Evolutionary conservation across 768 basidiomycete genomes (phyloP).

Genomic region (Mycena albidolilacea): DNA sequence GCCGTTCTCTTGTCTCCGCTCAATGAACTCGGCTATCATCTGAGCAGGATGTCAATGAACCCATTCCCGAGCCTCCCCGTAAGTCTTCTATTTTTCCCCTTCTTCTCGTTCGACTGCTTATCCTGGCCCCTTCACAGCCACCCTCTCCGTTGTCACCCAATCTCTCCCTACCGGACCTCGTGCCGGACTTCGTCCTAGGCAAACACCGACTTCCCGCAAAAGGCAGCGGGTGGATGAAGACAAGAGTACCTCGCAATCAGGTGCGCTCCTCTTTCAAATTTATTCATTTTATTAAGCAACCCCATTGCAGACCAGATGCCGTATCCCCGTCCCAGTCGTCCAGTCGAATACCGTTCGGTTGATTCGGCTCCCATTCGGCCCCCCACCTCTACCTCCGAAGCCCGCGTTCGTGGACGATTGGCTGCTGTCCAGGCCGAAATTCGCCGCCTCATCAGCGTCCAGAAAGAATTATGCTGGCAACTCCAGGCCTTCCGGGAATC

Average conservation of each 20-base stretch:
- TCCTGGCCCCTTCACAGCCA: no score
- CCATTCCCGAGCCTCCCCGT: no score
- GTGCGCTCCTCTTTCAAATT: background rate
- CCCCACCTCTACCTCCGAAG: background rate
- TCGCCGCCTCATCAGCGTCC: background rate
- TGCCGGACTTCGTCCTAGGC: background rate
- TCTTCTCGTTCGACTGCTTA: no score
- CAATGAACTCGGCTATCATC: no score
- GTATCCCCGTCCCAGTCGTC: background rate
- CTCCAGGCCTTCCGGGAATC: background rate
- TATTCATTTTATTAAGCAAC: background rate
- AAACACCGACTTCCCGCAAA: background rate
- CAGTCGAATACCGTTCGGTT: background rate
- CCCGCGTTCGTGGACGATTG: slow-evolving; percentile 5
- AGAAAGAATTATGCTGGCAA: slow-evolving; percentile 6
- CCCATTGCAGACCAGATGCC: no score
- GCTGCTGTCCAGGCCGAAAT: slow-evolving; percentile 6
- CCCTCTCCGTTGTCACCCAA: background rate
- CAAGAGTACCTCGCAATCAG: background rate
- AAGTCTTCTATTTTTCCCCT: no score
- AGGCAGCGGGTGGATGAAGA: background rate
- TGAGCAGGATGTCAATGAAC: no score
- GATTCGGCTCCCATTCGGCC: background rate
- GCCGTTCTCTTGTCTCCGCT: no score
- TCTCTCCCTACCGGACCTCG: no score